Conservation (phyloP, 306 rosid species). For the Echinosophora koreensis region DNA sequence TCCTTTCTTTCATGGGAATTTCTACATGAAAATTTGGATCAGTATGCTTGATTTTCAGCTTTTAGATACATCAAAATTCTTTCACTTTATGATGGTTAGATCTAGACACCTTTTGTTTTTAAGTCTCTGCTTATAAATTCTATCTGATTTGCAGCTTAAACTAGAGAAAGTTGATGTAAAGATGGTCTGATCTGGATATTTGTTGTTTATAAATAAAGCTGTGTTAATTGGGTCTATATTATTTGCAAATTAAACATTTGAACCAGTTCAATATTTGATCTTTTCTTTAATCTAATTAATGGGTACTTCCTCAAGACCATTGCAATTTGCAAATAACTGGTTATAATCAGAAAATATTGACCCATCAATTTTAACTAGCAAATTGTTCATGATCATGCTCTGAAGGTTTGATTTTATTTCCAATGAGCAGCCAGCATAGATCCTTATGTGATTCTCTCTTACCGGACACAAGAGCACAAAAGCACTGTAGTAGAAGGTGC, state of each 20-base stretch:
- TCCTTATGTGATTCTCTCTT: conserved; percentile 49
- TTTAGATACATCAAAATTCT: neutral
- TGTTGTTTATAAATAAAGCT: no score
- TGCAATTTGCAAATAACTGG: neutral
- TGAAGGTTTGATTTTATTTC: conserved; percentile 8
- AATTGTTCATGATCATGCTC: neutral
- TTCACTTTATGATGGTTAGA: neutral
- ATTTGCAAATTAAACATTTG: neutral
- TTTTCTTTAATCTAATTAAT: no score
- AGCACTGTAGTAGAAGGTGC: conserved; percentile 41
- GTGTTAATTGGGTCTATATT: neutral
- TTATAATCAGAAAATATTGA: neutral
- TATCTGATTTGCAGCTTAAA: no score
- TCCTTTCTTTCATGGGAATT: neutral
- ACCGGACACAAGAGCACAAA: conserved; percentile 42
- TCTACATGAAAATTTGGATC: neutral
- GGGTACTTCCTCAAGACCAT: no score
- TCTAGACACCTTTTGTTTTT: neutral
- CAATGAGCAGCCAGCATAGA: conserved; percentile 41
- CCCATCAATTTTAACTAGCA: neutral
- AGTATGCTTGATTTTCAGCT: neutral
- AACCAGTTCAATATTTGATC: no score
- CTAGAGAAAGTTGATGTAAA: no score
- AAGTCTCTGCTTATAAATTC: no score
- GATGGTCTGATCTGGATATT: no score